A percentile compares a stretch with the other conserved stretches of the same genome.
These are phyloP conservation scores for Erythrophleum ivorense DNA, from an alignment of 331 rosid species.

Conservation along the genomic window DNA sequence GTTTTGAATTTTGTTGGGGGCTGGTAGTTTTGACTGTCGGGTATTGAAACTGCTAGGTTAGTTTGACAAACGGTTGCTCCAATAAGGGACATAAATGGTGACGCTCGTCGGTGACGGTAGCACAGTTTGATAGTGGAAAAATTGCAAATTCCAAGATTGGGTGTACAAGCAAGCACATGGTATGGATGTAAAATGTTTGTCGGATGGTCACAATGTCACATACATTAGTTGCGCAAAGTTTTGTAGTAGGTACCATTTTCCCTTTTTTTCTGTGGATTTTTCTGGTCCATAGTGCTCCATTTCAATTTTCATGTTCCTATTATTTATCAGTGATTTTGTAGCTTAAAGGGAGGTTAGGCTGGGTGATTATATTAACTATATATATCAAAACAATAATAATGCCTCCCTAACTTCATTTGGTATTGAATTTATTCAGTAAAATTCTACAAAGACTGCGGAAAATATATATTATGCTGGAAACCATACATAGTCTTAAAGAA, in stretches of 20 bases:
- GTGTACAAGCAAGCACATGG: not conserved
- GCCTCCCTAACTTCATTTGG: not conserved
- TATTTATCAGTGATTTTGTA: not conserved
- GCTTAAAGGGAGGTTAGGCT: not conserved
- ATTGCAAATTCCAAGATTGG: not conserved
- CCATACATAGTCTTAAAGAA: not conserved
- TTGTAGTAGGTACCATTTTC: not conserved
- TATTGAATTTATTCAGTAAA: not conserved
- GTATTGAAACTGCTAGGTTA: not conserved
- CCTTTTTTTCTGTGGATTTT: not conserved
- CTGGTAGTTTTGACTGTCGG: conserved; percentile 6
- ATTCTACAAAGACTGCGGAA: not conserved
- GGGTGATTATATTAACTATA: too few species aligned
- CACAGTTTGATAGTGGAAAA: not conserved
- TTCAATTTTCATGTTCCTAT: too few species aligned
- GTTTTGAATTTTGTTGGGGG: not conserved
- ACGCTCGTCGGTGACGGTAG: not conserved
- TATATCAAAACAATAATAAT: not conserved
- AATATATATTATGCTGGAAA: too few species aligned
- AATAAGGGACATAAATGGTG: not conserved
- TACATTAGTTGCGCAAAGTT: not conserved
- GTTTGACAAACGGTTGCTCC: not conserved
- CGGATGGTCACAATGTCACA: not conserved
- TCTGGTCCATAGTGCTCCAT: too few species aligned
- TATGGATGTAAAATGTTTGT: not conserved